Evolutionary conservation across 225 moss, liverwort and hornwort species (phyloP).

Genomic region (Takakia lepidozioides): DNA sequence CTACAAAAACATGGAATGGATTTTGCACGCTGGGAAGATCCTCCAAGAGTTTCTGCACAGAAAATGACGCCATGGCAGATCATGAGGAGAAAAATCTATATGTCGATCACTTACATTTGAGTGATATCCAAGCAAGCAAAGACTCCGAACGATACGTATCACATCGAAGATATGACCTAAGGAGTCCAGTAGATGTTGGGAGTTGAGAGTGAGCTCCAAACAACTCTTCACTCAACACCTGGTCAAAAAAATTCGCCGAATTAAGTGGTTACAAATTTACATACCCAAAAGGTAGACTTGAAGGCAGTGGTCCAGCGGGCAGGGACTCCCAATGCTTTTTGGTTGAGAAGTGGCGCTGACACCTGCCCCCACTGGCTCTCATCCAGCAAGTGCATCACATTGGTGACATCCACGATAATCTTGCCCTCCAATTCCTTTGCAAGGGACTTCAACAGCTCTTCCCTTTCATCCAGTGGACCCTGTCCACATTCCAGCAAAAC

Average conservation of each 20-base stretch:
- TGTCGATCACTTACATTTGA: too few relatives aligned
- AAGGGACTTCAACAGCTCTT: conserved; percentile 14
- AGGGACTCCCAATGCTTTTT: conserved; percentile 16
- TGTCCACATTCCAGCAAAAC: too few relatives aligned
- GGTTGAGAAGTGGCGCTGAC: conserved; percentile 15
- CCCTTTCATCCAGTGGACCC: conserved; percentile 17
- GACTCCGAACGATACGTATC: too few relatives aligned
- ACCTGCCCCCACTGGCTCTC: conserved; percentile 19
- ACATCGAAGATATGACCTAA: too few relatives aligned
- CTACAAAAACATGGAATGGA: conserved; percentile 8
- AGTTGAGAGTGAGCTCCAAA: too few relatives aligned
- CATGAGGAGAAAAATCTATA: background rate
- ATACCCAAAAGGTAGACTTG: conserved; percentile 14
- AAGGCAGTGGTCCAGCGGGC: conserved; percentile 28
- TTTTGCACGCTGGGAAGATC: conserved; percentile 2
- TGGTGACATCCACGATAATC: conserved; percentile 14
- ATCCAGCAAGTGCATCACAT: conserved; percentile 8
- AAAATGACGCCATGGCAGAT: background rate
- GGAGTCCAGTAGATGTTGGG: too few relatives aligned
- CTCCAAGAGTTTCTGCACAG: conserved; percentile 3
- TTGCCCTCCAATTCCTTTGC: conserved; percentile 14
- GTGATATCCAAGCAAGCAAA: too few relatives aligned
- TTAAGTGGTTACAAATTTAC: background rate
- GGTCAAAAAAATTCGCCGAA: background rate
- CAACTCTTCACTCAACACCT: too few relatives aligned